Evolutionary conservation across 2,329 filamentous ascomycete species (phyloP).

Genomic region (Colletotrichum eleusines): DNA sequence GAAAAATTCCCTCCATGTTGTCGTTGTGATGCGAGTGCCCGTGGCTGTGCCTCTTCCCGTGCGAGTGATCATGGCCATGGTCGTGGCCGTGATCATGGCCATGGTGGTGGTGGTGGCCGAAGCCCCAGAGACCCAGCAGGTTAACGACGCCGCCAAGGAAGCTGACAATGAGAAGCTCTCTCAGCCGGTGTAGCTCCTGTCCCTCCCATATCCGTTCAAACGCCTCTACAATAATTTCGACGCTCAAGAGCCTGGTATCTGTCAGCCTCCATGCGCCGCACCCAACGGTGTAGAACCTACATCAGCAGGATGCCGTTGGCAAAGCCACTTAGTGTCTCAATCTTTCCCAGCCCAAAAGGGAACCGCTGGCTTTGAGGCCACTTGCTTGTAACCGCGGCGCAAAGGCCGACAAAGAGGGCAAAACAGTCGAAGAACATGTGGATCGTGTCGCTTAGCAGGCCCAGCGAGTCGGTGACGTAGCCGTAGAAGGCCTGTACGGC

Average conservation of each 20-base stretch:
- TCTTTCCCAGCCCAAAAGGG: constrained; percentile 96
- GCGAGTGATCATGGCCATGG: constrained; percentile 57
- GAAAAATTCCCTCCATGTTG: constrained; percentile 97
- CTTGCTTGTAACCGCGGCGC: constrained; percentile 94
- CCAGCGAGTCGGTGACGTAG: constrained; percentile 91
- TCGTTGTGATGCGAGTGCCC: constrained; percentile 78
- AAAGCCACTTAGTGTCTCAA: constrained; percentile 95
- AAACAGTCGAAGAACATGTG: constrained; percentile 99
- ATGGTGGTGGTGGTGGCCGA: constrained; percentile 77
- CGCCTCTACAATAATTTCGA: constrained; percentile 96
- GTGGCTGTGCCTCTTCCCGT: constrained; percentile 56
- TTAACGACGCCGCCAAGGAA: constrained; percentile 89
- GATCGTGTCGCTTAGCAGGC: constrained; percentile 95
- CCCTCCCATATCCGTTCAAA: constrained; percentile 88
- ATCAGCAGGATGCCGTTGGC: constrained; percentile 96
- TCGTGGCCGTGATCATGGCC: constrained; percentile 58
- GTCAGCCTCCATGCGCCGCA: not conserved
- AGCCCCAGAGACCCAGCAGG: constrained; percentile 89
- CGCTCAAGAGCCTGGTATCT: constrained; percentile 79
- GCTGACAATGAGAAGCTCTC: constrained; percentile 91
- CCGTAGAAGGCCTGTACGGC: constrained; percentile 93
- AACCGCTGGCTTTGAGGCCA: constrained; percentile 92
- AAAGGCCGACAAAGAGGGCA: constrained; percentile 88
- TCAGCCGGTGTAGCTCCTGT: constrained; percentile 83
- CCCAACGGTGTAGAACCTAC: constrained; percentile 58